A percentile compares a stretch with the other conserved stretches of the same genome.
These are phyloP conservation scores for Excoecaria cochinchinensis DNA, from an alignment of 345 rosid genomes.

Conservation along the genomic window DNA sequence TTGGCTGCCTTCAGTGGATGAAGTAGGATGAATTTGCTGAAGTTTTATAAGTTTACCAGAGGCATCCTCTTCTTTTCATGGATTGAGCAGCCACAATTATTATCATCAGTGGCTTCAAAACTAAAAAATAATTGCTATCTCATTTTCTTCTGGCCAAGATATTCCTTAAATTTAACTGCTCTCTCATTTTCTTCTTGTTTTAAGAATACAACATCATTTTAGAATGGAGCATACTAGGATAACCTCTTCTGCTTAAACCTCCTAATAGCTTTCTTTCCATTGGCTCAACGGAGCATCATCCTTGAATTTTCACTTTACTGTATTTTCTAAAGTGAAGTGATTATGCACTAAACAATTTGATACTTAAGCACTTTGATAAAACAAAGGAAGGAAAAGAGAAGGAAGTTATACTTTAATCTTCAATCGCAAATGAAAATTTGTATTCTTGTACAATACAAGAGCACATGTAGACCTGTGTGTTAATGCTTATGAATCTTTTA, in stretches of 20 bases:
- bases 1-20: neutral
- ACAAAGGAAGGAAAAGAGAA: neutral
- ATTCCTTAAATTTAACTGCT: neutral
- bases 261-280: neutral
- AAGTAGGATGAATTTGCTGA: neutral
- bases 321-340: neutral
- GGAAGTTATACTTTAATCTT: neutral
- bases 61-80: neutral
- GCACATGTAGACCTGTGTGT: neutral
- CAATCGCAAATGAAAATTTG: neutral
- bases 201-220: neutral
- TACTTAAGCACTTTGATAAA: neutral
- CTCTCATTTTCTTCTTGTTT: neutral
- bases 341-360: neutral
- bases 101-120: neutral
- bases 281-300: neutral
- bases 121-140: neutral
- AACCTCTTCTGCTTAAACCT: neutral
- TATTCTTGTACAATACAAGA: neutral
- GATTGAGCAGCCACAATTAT: neutral
- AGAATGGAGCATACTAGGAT: neutral
- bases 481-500: slow-evolving; percentile 20
- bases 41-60: neutral
- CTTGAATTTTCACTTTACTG: neutral
- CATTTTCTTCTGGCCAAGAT: neutral